A percentile compares a stretch with the other conserved stretches of the same genome.
Conservation (phyloP, 169 alveolate genomes). For the Amoebophrya sp. region DNA sequence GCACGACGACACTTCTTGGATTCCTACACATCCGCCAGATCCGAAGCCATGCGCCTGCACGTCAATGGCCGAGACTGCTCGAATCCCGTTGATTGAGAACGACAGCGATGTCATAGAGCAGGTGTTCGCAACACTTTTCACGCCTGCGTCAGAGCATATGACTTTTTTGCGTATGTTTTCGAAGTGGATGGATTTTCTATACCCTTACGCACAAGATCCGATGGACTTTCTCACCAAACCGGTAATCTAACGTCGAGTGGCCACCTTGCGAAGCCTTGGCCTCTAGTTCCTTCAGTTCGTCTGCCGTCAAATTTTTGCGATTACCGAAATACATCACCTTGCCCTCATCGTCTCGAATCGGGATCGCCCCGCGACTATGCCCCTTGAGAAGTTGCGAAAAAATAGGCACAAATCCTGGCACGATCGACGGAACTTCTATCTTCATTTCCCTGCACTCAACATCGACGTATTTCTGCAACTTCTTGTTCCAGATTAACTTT, state of each 20-base stretch:
- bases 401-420: neutral
- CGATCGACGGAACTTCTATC: neutral
- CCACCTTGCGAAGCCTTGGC: neutral
- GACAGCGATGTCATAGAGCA: too few relatives aligned
- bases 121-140: too few relatives aligned
- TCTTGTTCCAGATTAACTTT: neutral
- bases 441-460: neutral
- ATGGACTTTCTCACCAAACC: neutral
- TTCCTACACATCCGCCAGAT: too few relatives aligned
- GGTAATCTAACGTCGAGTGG: neutral
- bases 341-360: neutral
- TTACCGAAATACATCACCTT: neutral
- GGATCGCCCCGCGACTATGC: neutral
- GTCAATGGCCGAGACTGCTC: too few relatives aligned
- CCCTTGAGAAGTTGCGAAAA: neutral
- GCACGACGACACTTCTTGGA: too few relatives aligned
- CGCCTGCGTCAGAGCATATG: too few relatives aligned
- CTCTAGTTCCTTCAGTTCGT: neutral
- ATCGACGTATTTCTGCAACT: neutral
- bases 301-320: neutral
- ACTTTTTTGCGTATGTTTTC: too few relatives aligned
- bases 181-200: too few relatives aligned
- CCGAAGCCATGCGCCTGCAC: too few relatives aligned
- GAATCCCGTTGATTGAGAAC: too few relatives aligned
- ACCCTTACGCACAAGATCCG: neutral